Conservation (phyloP, 2,329 filamentous ascomycete genomes). For the Nemania sp. region DNA sequence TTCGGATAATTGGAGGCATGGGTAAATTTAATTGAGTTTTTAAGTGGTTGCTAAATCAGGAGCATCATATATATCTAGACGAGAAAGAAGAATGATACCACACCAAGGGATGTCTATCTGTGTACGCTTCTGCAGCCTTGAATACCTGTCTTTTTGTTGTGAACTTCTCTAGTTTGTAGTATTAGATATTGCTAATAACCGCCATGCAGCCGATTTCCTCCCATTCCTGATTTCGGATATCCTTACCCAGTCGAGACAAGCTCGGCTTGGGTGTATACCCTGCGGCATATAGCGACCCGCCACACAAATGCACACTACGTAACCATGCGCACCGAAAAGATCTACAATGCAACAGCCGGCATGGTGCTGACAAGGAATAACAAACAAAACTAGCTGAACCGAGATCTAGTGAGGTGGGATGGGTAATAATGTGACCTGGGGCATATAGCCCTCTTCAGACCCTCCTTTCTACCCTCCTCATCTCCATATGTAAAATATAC, state of each 20-base stretch:
- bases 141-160: not conserved
- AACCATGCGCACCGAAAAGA: conserved; percentile 8
- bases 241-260: conserved; percentile 11
- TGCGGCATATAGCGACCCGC: conserved; percentile 7
- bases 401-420: not conserved
- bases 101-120: not conserved
- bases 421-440: conserved; percentile 1
- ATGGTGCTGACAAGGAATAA: not conserved
- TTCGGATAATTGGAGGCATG: not conserved
- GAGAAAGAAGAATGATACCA: too few relatives aligned
- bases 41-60: not conserved
- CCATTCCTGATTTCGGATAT: not conserved
- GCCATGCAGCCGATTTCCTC: not conserved
- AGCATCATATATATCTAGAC: not conserved
- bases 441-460: not conserved
- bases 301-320: conserved; percentile 24
- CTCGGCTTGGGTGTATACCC: not conserved
- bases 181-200: not conserved
- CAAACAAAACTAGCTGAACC: not conserved
- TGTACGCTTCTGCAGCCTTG: not conserved
- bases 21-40: not conserved
- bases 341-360: conserved; percentile 12
- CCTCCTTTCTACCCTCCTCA: too few relatives aligned
- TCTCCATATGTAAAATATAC: too few relatives aligned
- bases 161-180: not conserved